Conservation (phyloP, 2,329 filamentous ascomycete species). For the Microcyclospora tardicrescens region DNA sequence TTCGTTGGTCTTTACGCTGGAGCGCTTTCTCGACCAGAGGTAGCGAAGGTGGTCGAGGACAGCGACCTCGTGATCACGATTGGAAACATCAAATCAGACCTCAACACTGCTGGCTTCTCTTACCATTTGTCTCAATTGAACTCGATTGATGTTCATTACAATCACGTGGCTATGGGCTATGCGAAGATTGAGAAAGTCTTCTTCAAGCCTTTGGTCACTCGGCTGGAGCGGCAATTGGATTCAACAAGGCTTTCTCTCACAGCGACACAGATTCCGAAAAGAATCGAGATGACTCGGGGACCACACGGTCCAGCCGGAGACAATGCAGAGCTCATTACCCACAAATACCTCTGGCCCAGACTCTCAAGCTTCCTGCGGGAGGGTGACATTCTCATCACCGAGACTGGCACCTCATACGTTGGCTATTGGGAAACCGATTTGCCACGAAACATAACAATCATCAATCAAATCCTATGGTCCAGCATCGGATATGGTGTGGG, state of each 20-base stretch:
- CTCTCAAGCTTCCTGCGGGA: conserved; percentile 9
- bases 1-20: conserved; percentile 16
- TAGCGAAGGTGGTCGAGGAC: conserved; percentile 12
- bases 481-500: conserved; percentile 54
- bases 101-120: conserved; percentile 19
- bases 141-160: background rate
- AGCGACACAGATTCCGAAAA: too few relatives aligned
- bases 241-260: too few relatives aligned
- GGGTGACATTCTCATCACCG: conserved; percentile 15
- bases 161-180: conserved; percentile 1
- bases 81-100: conserved; percentile 12
- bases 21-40: conserved; percentile 8
- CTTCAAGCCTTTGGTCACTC: conserved; percentile 34
- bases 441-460: conserved; percentile 52
- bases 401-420: conserved; percentile 14
- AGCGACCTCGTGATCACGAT: conserved; percentile 10
- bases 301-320: too few relatives aligned
- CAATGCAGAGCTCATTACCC: too few relatives aligned
- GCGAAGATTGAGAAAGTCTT: conserved; percentile 42
- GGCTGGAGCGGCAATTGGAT: too few relatives aligned
- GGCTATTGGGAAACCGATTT: too few relatives aligned
- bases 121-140: conserved; percentile 15
- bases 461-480: conserved; percentile 52
- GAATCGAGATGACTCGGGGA: too few relatives aligned
- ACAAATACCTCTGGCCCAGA: conserved; percentile 11